Percentiles rank a stretch among this genome's conserved stretches.
phyloP scores from a whole-genome alignment of 352 stramenopile genomes.

The Lagenidium giganteum region DNA sequence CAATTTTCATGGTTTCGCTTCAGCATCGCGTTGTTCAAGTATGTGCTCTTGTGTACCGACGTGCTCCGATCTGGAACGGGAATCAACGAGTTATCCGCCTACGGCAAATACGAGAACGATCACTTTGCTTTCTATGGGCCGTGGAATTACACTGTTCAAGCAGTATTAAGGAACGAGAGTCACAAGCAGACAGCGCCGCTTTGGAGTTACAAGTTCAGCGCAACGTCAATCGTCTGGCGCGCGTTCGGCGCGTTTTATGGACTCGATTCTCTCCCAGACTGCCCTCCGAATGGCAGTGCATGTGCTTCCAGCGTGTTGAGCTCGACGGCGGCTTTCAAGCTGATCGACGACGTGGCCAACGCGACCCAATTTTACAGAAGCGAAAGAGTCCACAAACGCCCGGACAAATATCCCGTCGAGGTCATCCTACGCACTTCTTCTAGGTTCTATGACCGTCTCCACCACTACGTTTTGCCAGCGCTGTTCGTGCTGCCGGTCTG shows the following conservation, averaged over 20 bases:
- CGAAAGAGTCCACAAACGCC: too few species aligned
- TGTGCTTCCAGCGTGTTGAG: too few species aligned
- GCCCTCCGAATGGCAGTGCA: too few species aligned
- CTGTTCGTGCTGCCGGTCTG: conserved; percentile 25
- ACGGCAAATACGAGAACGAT: not conserved
- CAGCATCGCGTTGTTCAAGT: conserved; percentile 3
- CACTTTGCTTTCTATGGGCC: not conserved
- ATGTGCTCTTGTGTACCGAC: conserved; percentile 3
- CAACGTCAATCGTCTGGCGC: conserved; percentile 4
- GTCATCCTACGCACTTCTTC: conserved; percentile 12
- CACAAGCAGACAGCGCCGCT: too few species aligned
- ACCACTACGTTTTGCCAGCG: conserved; percentile 30
- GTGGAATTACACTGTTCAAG: too few species aligned
- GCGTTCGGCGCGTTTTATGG: conserved; percentile 2
- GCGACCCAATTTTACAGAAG: too few species aligned
- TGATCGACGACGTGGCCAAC: too few species aligned
- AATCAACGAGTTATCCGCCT: too few species aligned
- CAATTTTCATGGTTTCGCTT: conserved; percentile 6
- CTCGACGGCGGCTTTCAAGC: too few species aligned
- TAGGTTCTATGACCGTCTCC: conserved; percentile 28
- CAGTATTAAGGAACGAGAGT: too few species aligned
- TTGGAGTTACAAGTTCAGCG: conserved; percentile 10
- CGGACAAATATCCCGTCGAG: too few species aligned
- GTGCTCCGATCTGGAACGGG: not conserved
- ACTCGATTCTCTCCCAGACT: too few species aligned